These are phyloP conservation scores for Nakaseomyces bracarensis DNA, from an alignment of 1,139 yeast species.

Conservation along the genomic window DNA sequence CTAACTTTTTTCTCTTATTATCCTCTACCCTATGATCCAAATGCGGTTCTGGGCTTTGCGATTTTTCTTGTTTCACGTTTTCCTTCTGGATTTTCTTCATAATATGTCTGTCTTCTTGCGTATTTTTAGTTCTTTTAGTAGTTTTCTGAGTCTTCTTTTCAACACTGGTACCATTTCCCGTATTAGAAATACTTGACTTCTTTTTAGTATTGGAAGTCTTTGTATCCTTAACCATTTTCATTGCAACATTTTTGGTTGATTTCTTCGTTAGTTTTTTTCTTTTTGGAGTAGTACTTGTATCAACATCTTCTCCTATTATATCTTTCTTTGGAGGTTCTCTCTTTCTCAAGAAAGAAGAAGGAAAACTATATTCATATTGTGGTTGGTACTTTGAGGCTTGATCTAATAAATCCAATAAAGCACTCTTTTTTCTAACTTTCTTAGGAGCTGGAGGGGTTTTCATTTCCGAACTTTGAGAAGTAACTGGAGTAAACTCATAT, in stretches of 20 bases:
- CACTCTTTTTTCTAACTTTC: constrained; percentile 10
- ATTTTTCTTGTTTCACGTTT: not conserved
- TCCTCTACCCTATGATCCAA: constrained; percentile 2
- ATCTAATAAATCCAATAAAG: constrained; percentile 7
- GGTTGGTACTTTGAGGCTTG: constrained; percentile 8
- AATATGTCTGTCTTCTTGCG: not conserved
- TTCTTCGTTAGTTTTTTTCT: not conserved
- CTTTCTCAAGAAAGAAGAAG: constrained; percentile 4
- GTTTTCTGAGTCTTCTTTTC: not conserved
- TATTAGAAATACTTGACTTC: too few relatives aligned
- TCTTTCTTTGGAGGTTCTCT: constrained; percentile 7
- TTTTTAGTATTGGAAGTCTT: too few relatives aligned
- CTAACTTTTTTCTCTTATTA: not conserved
- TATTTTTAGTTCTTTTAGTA: not conserved
- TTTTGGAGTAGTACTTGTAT: not conserved
- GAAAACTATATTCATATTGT: constrained; percentile 3
- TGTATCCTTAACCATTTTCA: too few relatives aligned
- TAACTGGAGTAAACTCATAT: not conserved
- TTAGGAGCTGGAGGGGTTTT: too few relatives aligned
- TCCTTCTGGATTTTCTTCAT: not conserved
- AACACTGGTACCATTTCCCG: not conserved
- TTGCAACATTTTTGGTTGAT: too few relatives aligned
- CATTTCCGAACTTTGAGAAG: too few relatives aligned
- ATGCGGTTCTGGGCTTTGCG: constrained; percentile 1
- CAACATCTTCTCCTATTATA: not conserved